These are phyloP conservation scores for Typha latifolia DNA, from an alignment of 176 grass and related monocot species.

Conservation along the genomic window DNA sequence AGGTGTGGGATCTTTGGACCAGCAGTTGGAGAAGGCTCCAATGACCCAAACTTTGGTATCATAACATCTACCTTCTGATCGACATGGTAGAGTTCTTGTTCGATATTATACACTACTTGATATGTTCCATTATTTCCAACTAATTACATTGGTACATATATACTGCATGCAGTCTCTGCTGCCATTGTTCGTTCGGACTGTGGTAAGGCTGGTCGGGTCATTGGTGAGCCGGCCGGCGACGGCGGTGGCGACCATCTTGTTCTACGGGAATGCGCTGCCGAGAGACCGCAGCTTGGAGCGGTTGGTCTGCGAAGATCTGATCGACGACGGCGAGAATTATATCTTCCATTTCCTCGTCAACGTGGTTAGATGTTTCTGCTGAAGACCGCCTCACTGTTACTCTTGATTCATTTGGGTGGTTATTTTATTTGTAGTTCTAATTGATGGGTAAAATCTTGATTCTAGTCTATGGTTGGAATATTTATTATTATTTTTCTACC, in stretches of 20 bases:
- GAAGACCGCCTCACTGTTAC: not conserved
- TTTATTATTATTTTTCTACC: too few species aligned
- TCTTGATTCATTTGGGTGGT: too few species aligned
- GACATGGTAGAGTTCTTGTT: too few species aligned
- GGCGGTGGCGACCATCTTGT: conserved; percentile 58
- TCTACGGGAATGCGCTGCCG: conserved; percentile 59
- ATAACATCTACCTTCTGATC: too few species aligned
- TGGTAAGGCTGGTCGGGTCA: conserved; percentile 33
- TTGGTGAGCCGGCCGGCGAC: conserved; percentile 31
- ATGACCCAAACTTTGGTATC: too few species aligned
- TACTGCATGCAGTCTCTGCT: conserved; percentile 24
- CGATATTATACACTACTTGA: too few species aligned
- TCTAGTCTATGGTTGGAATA: too few species aligned
- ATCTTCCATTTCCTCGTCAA: conserved; percentile 54
- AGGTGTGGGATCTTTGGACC: too few species aligned
- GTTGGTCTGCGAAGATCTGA: conserved; percentile 49
- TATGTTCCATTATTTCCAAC: not conserved
- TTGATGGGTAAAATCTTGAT: too few species aligned
- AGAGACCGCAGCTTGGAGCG: conserved; percentile 44
- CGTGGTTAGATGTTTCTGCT: conserved; percentile 42
- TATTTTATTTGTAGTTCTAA: too few species aligned
- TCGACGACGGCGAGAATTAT: conserved; percentile 33
- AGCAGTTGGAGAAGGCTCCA: too few species aligned
- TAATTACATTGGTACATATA: not conserved
- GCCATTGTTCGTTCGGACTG: conserved; percentile 40